Conservation (phyloP, 768 basidiomycete species). For the Mycena latifolia region DNA sequence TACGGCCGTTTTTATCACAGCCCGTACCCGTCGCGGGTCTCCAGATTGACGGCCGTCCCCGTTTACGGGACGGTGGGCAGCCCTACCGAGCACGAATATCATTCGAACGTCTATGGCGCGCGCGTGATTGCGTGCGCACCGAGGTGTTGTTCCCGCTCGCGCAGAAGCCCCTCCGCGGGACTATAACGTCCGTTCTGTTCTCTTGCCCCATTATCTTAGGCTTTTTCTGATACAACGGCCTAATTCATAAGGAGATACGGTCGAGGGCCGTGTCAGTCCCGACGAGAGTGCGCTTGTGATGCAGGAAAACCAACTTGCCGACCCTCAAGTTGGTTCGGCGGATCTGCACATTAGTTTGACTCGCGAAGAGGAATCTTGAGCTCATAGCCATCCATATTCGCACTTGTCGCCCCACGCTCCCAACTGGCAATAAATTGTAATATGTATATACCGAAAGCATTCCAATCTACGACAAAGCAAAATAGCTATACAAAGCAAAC, state of each 20-base stretch:
- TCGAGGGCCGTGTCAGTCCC: constrained; percentile 61
- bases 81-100: no score
- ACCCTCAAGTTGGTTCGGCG: constrained; percentile 43
- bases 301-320: constrained; percentile 71
- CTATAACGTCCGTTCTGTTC: constrained; percentile 74
- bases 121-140: constrained; percentile 88
- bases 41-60: no score
- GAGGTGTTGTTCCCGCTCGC: constrained; percentile 88
- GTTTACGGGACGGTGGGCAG: no score
- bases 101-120: constrained; percentile 88
- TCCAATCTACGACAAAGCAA: no score
- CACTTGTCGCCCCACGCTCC: neutral
- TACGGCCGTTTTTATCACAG: no score
- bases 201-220: no score
- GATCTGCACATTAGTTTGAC: constrained; percentile 1
- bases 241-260: constrained; percentile 74
- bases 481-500: no score
- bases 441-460: neutral
- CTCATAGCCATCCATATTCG: neutral
- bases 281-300: constrained; percentile 64
- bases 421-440: constrained; percentile 17
- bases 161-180: constrained; percentile 78
- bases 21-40: no score
- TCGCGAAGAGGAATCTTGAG: neutral
- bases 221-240: neutral